Evolutionary conservation across 345 rosid species (phyloP), one percentile per base, ranked within the genome.

Genomic region (Jatropha curcas): DNA sequence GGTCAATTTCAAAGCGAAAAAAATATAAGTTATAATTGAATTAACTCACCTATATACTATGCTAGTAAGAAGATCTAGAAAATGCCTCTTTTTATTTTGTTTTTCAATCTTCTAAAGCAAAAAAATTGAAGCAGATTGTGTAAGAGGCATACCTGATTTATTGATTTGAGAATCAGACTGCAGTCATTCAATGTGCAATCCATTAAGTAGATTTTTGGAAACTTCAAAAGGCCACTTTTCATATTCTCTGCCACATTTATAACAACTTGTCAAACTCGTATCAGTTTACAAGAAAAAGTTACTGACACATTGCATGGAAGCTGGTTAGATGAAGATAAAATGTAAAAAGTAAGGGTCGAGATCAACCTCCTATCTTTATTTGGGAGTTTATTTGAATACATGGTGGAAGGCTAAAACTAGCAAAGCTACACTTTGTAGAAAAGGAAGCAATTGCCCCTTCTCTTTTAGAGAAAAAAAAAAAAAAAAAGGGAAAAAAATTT

Each of bases 141-240:
- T 34, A 48, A 64, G 51, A 79, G 31, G 31, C 75, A 63, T 65
- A 92, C 98, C 98, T 86, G 87, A 75, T 83, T 76, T 28, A 84
- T 58, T 62, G 94, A 84, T 71, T 85, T 88, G 53, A 92, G 78
- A 68, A 88, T 89, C 66, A 77, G 83, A 84, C 88, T 85, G 89
- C 98, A 94, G 72, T 94, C 98, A 70, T 90, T 94, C 85, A 89
- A 74, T 60, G 94, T 87, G 86, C 98, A 94, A 81, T 92, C 97
- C 90, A 94, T 86, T 78, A 87, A 63, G 85, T 84, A 94, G 81
- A 94, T 85, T 17, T 78, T 79, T 46, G 98, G 98, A 74, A 77
- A 60, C 75, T 79, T 90, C 71, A 35, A 48, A 66, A 37, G 45
- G 31, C 24, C 73, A 61, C 73, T 73, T 71, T 75, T 81, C 65